These are phyloP conservation scores for Neurospora sp. DNA, from an alignment of 495 filamentous ascomycete genomes.

Conservation along the genomic window DNA sequence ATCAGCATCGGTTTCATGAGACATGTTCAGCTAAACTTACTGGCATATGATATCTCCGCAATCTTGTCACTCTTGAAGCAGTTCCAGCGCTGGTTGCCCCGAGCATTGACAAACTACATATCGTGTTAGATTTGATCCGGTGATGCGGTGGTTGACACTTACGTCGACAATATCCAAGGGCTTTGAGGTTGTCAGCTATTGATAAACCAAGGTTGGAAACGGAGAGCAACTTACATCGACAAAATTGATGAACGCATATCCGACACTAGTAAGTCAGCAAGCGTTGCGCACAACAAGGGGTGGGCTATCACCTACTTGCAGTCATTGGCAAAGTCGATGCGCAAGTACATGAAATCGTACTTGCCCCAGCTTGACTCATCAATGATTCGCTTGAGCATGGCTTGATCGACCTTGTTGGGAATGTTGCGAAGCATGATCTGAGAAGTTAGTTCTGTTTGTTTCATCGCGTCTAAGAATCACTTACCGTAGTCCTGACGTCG, in stretches of 20 bases:
- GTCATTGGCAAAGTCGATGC: slow-evolving; percentile 83
- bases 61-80: slow-evolving; percentile 76
- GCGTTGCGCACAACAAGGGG: not conserved
- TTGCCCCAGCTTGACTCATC: slow-evolving; percentile 68
- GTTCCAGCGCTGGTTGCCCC: slow-evolving; percentile 69
- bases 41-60: slow-evolving; percentile 88
- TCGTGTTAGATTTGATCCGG: slow-evolving; percentile 20
- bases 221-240: slow-evolving; percentile 50
- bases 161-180: slow-evolving; percentile 66
- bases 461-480: slow-evolving; percentile 11
- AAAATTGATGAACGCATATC: slow-evolving; percentile 98
- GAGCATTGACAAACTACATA: slow-evolving; percentile 61
- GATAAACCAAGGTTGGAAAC: not conserved
- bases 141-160: slow-evolving; percentile 13
- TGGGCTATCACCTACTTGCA: slow-evolving; percentile 59
- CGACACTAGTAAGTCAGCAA: slow-evolving; percentile 55
- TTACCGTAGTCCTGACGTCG: slow-evolving; percentile 66
- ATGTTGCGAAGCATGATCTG: slow-evolving; percentile 96
- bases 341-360: slow-evolving; percentile 92
- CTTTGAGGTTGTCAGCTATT: slow-evolving; percentile 32
- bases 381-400: slow-evolving; percentile 67
- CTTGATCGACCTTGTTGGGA: slow-evolving; percentile 79
- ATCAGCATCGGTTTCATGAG: slow-evolving; percentile 5
- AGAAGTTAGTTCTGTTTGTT: slow-evolving; percentile 3
- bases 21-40: slow-evolving; percentile 40